A percentile compares a stretch with the other conserved stretches of the same genome.
These are phyloP conservation scores for Tillandsia fasciculata DNA, from an alignment of 176 grass and related monocot species.

Conservation along the genomic window DNA sequence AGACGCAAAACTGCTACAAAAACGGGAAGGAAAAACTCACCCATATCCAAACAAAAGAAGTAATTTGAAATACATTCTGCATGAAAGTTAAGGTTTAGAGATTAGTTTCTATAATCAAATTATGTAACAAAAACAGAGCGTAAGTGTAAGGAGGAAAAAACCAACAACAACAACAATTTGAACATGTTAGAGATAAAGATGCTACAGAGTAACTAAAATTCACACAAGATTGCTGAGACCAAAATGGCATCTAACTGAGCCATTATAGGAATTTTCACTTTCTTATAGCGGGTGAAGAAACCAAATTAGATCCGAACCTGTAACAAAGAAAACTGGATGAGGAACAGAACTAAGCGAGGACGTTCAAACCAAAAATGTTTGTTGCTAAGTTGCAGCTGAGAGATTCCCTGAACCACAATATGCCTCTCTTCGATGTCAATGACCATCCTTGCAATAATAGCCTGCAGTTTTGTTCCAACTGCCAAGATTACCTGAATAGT, in stretches of 20 bases:
- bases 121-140: background rate
- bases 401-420: conserved; percentile 86
- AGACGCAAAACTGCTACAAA: conserved; percentile 2
- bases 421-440: conserved; percentile 66
- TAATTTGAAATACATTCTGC: conserved; percentile 87
- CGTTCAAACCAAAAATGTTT: conserved; percentile 78
- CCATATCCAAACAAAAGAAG: conserved; percentile 86
- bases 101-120: background rate
- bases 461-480: conserved; percentile 80
- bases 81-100: background rate
- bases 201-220: background rate
- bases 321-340: conserved; percentile 78
- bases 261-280: background rate
- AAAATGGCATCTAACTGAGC: background rate
- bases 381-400: conserved; percentile 68
- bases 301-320: conserved; percentile 34
- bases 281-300: background rate
- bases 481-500: conserved; percentile 62
- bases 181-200: background rate
- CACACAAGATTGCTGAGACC: background rate
- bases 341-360: conserved; percentile 59
- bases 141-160: no score
- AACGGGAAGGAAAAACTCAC: conserved; percentile 28
- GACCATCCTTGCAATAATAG: conserved; percentile 82
- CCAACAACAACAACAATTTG: background rate